Conservation (phyloP, 75 land plant genomes). For the Sequoiadendron giganteum region DNA sequence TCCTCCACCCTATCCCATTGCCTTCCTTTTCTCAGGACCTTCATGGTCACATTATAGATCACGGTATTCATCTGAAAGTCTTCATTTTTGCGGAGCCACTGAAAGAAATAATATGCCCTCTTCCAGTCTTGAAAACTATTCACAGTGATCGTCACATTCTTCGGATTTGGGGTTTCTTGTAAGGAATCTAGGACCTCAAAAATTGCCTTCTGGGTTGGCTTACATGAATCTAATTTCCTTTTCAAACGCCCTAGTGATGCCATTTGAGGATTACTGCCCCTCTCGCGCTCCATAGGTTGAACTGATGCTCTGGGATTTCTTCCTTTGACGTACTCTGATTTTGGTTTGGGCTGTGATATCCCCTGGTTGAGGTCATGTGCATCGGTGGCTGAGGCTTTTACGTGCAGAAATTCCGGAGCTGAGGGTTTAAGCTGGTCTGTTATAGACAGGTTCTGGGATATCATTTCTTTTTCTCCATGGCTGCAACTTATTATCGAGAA, state of each 20-base stretch:
- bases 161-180: conserved; percentile 35
- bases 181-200: conserved; percentile 24
- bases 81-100: conserved; percentile 55
- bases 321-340: conserved; percentile 65
- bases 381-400: background rate
- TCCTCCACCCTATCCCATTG: conserved; percentile 61
- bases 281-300: conserved; percentile 43
- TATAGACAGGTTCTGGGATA: conserved; percentile 1
- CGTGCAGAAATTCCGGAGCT: conserved; percentile 25
- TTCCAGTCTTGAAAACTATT: conserved; percentile 58
- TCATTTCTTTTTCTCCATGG: background rate
- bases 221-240: conserved; percentile 28
- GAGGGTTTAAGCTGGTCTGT: conserved; percentile 47
- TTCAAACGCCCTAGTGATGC: conserved; percentile 30
- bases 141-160: conserved; percentile 50
- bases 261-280: conserved; percentile 20
- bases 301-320: conserved; percentile 34
- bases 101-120: conserved; percentile 45
- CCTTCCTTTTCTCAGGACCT: conserved; percentile 65
- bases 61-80: conserved; percentile 51
- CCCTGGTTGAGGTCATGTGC: conserved; percentile 13
- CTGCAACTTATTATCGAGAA: background rate
- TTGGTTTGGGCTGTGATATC: conserved; percentile 34
- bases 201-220: conserved; percentile 18
- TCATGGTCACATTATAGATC: conserved; percentile 82